Base-by-base conservation (phyloP, 441 rosid genomes). In the Dalechampia spathulata region DNA sequence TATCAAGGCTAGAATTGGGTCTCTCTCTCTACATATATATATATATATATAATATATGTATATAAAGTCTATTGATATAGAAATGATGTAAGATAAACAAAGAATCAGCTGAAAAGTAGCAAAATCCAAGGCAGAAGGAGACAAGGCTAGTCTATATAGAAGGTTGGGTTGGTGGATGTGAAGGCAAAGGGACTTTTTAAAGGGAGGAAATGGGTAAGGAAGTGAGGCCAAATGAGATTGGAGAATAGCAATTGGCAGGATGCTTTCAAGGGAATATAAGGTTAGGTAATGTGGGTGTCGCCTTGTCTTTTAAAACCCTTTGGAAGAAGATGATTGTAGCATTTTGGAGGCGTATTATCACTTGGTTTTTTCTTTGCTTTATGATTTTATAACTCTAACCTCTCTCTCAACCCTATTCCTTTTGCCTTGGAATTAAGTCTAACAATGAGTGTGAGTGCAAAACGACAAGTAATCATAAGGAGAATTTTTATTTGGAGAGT, bases 81-180 rank as follows among this genome's bases (percentile, higher is more conserved):
- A n/a, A 53, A 47, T 63, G 75, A 61, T 57, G 60, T 34, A 46
- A 75, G 55, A 40, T 23, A 57, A 26, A 37, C 28, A 27, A 66
- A n/a, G 81, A 72, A 75, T 68, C 74, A 45, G 71, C 48, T 40
- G 47, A 41, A 30, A 65, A 19, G 66, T 22, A 62, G 61, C 68
- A 59, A 72, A 60, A 56, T 69, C 69, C 91, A 79, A 79, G 66
- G 22, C 28, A 78, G 63, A 72, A 73, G 56, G 71, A 5, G 38
- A 49, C 52, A 64, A 47, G 61, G 64, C 46, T 57, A 64, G 66
- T 60, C 32, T 60, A 59, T 60, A 57, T 44, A 42, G 72, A 51
- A 65, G 71, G 70, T 15, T 70, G 73, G 62, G 76, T 67, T 69
- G 81, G 78, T 65, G 71, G 65, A 70, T 60, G 72, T 58, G 70